Base-by-base conservation (phyloP, 2,329 filamentous ascomycete species). In the Fusarium sp. region DNA sequence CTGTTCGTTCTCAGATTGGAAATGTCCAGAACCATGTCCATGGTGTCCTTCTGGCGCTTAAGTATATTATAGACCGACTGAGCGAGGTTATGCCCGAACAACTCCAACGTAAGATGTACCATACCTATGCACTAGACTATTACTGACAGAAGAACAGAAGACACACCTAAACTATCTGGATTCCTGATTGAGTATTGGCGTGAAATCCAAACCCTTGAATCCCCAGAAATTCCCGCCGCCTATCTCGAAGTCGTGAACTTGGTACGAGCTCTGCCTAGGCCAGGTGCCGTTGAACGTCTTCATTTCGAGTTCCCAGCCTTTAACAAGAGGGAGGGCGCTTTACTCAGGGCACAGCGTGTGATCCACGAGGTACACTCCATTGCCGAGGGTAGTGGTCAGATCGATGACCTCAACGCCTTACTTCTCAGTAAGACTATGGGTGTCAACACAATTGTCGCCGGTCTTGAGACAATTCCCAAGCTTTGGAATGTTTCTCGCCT, bases 41-140 rank as follows among this genome's bases (percentile, higher is more conserved):
- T 67, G 90, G 90, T 3, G 79, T 84, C 4, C 80, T 91, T 2
- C 73, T 91, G 53, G 83, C 87, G 0, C 76, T 87, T 11, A 87
- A 86, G 58, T 88, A 86, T 67, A 79, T 90, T 4, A 74, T 91
- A 30, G 86, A 89, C 65, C 83, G 87, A 37, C 81, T 88, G 16
- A 67, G 77, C 6, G 83, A 86, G 47, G 81, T 88, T 12, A 81
- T 83, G 67, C 77, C 78, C 0, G 81, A 83, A 25, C 77, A 79
- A 22, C 76, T 85, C 9, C 76, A 77, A 25, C 79, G 84, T 86
- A 79, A 78, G 83, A 32, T 34, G 7, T 14, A 34, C 12, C n/a
- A 14, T 6, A 16, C 6, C 10, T 20, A n/a, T 9, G 25, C n/a
- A n/a, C 10, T 8, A 13, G 13, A 16, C 32, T 46, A 40, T 22